Percentiles rank a stretch among this genome's conserved stretches.
phyloP scores from a whole-genome alignment of 306 rosid species.

The Trifolium dubium region DNA sequence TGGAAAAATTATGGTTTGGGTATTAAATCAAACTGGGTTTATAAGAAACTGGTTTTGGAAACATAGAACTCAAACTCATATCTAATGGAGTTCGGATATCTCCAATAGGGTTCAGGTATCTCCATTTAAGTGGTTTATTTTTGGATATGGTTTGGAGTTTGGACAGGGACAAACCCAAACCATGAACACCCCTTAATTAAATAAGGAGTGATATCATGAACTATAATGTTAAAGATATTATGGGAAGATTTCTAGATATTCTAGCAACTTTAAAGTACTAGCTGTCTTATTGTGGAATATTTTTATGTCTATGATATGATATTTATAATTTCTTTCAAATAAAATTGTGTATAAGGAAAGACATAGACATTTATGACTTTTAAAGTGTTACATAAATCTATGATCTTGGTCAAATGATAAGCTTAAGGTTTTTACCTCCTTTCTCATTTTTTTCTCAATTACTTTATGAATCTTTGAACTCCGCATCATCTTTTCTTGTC shows the following conservation, averaged over 20 bases:
- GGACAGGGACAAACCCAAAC: too few relatives aligned
- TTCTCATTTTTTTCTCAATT: conserved; percentile 3
- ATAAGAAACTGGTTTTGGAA: too few relatives aligned
- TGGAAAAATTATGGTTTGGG: too few relatives aligned
- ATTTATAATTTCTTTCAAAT: conserved; percentile 7
- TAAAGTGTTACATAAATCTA: background rate
- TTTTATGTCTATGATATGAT: conserved; percentile 3
- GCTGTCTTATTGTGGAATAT: conserved; percentile 13
- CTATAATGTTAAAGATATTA: background rate
- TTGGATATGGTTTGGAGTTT: too few relatives aligned
- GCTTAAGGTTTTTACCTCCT: background rate
- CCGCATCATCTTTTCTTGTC: background rate
- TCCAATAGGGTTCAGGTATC: too few relatives aligned
- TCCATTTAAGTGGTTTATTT: too few relatives aligned
- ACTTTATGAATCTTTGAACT: background rate
- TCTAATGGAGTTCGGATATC: too few relatives aligned
- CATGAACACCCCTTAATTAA: background rate
- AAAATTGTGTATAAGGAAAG: conserved; percentile 21
- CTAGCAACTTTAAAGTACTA: conserved; percentile 3
- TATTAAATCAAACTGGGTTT: too few relatives aligned
- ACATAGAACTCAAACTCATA: too few relatives aligned
- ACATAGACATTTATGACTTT: conserved; percentile 11
- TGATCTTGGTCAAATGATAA: conserved; percentile 21
- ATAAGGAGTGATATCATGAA: background rate
- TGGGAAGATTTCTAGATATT: conserved; percentile 25